Conservation (phyloP, 768 basidiomycete species). For the Macrocybe gigantea region DNA sequence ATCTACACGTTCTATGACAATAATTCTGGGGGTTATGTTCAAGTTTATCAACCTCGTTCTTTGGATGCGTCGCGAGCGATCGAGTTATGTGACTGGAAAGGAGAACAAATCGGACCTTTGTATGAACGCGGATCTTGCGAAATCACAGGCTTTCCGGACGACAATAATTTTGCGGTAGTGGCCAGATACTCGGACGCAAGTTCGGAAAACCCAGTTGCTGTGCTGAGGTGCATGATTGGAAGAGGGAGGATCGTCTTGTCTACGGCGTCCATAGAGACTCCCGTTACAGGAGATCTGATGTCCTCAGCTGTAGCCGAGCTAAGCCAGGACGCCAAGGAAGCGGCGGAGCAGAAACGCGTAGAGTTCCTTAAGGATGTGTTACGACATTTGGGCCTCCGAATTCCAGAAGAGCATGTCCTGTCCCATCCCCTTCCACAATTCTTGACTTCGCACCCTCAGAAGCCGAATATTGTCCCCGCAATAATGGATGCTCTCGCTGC, state of each 20-base stretch:
- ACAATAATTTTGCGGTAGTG: conserved; percentile 20
- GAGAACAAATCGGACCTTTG: too few relatives aligned
- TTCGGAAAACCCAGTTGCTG: conserved; percentile 21
- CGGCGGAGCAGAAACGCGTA: not conserved
- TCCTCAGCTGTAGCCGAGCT: conserved; percentile 13
- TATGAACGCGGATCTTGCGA: conserved; percentile 8
- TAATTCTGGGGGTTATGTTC: not conserved
- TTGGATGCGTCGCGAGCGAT: too few relatives aligned
- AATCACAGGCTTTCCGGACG: conserved; percentile 24
- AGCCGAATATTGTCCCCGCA: conserved; percentile 31
- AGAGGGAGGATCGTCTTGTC: conserved; percentile 50
- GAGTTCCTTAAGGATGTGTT: conserved; percentile 21
- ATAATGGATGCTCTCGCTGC: conserved; percentile 31
- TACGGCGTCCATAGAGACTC: conserved; percentile 54
- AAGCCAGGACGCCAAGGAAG: not conserved
- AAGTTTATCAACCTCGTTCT: not conserved
- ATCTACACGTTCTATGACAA: conserved; percentile 22
- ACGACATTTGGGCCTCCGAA: conserved; percentile 25
- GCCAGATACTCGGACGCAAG: conserved; percentile 20
- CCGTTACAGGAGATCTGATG: conserved; percentile 33
- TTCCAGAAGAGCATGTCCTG: conserved; percentile 18
- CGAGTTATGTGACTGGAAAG: too few relatives aligned
- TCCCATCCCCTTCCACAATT: conserved; percentile 54
- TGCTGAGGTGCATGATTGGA: conserved; percentile 27
- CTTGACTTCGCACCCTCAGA: conserved; percentile 40